Evolutionary conservation across 2,329 filamentous ascomycete species (phyloP), one percentile per base, ranked within the genome.

Genomic region (Hymenoscyphus repandus): DNA sequence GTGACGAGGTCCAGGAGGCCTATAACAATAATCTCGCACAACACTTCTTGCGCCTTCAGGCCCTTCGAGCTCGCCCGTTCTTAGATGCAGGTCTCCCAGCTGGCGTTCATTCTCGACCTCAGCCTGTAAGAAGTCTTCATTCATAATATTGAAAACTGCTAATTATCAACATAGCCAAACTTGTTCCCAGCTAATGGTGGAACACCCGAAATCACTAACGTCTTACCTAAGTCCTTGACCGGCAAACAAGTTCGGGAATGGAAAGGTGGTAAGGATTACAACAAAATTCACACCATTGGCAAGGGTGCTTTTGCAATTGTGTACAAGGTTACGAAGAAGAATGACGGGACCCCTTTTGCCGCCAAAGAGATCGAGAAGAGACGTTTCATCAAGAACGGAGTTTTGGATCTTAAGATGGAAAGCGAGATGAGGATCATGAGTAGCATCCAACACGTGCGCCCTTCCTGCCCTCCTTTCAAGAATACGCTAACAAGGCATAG

Each of bases 361-460:
- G 91, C 90, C 12, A 99, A 99, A 67, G 90, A 97, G 68, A 80
- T 99, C 3, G 90, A 96, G 68, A 97, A 96, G 71, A 82, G 88
- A 47, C 83, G 85, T 15, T 95, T 96, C 65, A 88, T 96, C 74
- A 96, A 95, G 71, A 93, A 96, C 61, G 91, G 90, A 2, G 76
- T 91, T 17, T 70, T 96, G 18, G 90, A 96, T 62, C 85, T 90
- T 58, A 96, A 95, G 68, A 86, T 97, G 12, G 89, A 96, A 65
- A 96, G 95, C 62, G 93, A 99, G 71, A 92, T 99, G 85, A 87
- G 83, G 58, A 97, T 99, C 61, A 97, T 99, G 90, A 83, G 86
- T 62, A 79, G 77, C 48, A 79, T 97, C 46, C 75, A 84, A 48
- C 93, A 99, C 72, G 87, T 90, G 72, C 77, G 86, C 69, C 37